A percentile compares a stretch with the other conserved stretches of the same genome.
Evolutionary conservation across 176 grass and related monocot genomes (phyloP).

Genomic region (Calamus simplicifolius): DNA sequence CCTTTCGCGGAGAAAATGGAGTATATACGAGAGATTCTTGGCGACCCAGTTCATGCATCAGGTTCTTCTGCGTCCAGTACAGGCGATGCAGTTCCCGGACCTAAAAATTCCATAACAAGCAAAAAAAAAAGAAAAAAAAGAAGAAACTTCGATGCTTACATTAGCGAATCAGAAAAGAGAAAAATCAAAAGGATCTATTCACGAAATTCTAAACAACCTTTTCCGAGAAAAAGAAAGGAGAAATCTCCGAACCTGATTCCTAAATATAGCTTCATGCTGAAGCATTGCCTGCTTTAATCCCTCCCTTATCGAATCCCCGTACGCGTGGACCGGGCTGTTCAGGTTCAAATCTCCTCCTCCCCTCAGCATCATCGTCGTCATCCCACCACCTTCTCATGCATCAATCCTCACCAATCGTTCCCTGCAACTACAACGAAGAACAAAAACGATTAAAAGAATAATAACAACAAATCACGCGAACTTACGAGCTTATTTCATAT

Average conservation of each 20-base stretch:
- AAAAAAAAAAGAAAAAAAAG: no score
- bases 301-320: constrained; percentile 19
- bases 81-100: constrained; percentile 35
- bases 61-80: constrained; percentile 34
- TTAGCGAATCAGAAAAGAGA: no score
- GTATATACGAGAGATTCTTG: constrained; percentile 16
- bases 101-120: constrained; percentile 10
- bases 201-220: no score
- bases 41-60: constrained; percentile 24
- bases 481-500: no score
- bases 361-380: constrained; percentile 7
- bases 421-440: no score
- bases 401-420: no score
- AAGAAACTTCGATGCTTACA: no score
- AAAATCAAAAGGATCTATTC: not conserved
- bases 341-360: constrained; percentile 39
- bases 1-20: not conserved
- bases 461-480: no score
- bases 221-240: not conserved
- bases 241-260: constrained; percentile 22
- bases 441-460: no score
- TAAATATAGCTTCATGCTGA: constrained; percentile 32
- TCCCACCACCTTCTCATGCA: not conserved
- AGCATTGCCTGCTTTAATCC: constrained; percentile 33
- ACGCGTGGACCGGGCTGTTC: constrained; percentile 23